Base-by-base conservation (phyloP, 805 yeast species). In the Suhomyces prunicola region DNA sequence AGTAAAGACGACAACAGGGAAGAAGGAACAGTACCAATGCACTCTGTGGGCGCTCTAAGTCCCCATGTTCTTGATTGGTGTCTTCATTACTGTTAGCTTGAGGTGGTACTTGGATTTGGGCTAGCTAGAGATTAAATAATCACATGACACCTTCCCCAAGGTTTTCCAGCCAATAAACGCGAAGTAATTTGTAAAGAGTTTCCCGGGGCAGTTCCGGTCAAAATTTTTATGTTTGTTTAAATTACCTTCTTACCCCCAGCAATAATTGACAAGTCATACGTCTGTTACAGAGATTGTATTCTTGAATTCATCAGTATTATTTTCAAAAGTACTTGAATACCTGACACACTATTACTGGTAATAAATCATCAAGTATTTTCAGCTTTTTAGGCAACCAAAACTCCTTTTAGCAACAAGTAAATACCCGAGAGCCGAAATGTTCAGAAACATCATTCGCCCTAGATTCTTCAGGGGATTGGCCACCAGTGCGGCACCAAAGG, bases 401-500 rank as follows among this genome's bases (percentile, higher is more conserved):
- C 17, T 42, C 19, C 29, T 22, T 22, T 39, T 23, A 15, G 13
- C 31, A 27, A 29, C 46, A 24, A 24, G 42, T 31, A 23, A 17
- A 44, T 27, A 23, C 47, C 53, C 33, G 33, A 46, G 8, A 40
- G 24, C 29, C 45, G 50, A 39, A 35, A 62, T 62, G 66, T 55
- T 62, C 44, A 62, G 61, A 59, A 53, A 61, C 48, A 47, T 62
- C 54, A 47, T 60, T 54, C 61, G 62, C 55, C 54, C 56, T 40
- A 54, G 52, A 50, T 54, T 48, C 48, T 51, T 58, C 42, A 70
- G 76, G 59, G 56, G 66, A 10, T 68, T 79, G 60, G 84, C 84
- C 47, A 80, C 89, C 23, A 75, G 81, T 23, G 81, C 86, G 48
- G 59, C 67, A 15, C 61, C 65, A 39, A 81, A 75, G 55, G 70